phyloP scores from a whole-genome alignment of 495 filamentous ascomycete genomes.

The Hyaloscypha finlandica region DNA sequence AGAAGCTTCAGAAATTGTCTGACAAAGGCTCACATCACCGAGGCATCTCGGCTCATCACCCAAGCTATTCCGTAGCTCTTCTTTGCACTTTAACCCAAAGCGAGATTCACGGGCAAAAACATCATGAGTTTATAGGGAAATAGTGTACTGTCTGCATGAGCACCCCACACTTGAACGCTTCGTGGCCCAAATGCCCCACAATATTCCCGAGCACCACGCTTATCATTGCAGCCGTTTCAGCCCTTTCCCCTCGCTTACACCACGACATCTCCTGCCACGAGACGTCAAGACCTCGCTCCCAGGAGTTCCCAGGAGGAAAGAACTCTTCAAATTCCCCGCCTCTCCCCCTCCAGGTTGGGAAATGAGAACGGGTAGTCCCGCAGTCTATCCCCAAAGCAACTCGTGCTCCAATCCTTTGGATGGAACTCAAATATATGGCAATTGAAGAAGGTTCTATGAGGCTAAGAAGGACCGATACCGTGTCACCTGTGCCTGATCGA shows the following conservation, averaged over 20 bases:
- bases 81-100: not conserved
- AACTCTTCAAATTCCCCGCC: not conserved
- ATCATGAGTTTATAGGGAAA: too few species aligned
- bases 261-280: not conserved
- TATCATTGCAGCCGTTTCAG: not conserved
- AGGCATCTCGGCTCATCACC: not conserved
- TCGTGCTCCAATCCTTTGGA: not conserved
- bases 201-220: not conserved
- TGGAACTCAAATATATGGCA: not conserved
- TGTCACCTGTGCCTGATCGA: constrained; percentile 1
- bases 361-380: not conserved
- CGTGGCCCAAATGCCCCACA: not conserved
- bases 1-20: too few species aligned
- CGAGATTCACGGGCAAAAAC: not conserved
- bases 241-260: not conserved
- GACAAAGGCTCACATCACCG: not conserved
- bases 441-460: not conserved
- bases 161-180: not conserved
- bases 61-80: not conserved
- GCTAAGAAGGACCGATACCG: not conserved
- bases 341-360: not conserved
- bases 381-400: not conserved
- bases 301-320: too few species aligned
- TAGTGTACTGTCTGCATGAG: not conserved
- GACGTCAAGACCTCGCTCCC: not conserved